Base-by-base conservation (phyloP, 2,329 filamentous ascomycete species). In the Harringtonia aguacate region DNA sequence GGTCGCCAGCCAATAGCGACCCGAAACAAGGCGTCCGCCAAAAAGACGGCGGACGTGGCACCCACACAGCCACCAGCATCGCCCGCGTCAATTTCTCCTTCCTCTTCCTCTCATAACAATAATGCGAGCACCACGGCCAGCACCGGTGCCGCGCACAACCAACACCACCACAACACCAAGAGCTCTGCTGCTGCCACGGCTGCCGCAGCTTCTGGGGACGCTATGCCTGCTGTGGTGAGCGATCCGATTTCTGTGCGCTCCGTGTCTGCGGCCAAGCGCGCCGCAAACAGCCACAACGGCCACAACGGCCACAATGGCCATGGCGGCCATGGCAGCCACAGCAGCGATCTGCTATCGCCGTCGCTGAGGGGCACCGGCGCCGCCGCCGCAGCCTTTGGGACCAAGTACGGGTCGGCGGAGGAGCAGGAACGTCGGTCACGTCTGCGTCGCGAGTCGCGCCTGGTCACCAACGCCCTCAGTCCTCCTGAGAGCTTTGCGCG, bases 401-500 rank as follows among this genome's bases (percentile, higher is more conserved):
- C 51, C 48, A 55, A 54, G 38, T 46, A 52, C n/a, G 55, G 53
- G 39, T 46, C 45, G 27, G 45, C 53, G 10, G 54, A 56, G 18
- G 52, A 55, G 30, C 40, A 35, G 7, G 52, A 52, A 33, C 45
- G 48, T 1, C 54, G 52, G 41, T 41, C 49, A 8, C 53, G 43
- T n/a, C 49, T 59, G 39, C 57, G 56, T 12, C 52, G 51, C 42
- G 52, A 51, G 35, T 55, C 59, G 41, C 55, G 54, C 36, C 46
- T 46, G 8, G 42, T 58, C 17, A 69, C 67, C 44, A 62, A 65
- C 52, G 55, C 56, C 38, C 54, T 58, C 46, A 51, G 49, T 22
- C 56, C 54, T 22, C 51, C 50, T 6, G 64, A 66, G 52, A 70
- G 67, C 51, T 64, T 62, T 38, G 52, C 67, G 17, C 63, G 66